Evolutionary conservation across 805 yeast species (phyloP).

Genomic region (Cyberlindnera mississippiensis): DNA sequence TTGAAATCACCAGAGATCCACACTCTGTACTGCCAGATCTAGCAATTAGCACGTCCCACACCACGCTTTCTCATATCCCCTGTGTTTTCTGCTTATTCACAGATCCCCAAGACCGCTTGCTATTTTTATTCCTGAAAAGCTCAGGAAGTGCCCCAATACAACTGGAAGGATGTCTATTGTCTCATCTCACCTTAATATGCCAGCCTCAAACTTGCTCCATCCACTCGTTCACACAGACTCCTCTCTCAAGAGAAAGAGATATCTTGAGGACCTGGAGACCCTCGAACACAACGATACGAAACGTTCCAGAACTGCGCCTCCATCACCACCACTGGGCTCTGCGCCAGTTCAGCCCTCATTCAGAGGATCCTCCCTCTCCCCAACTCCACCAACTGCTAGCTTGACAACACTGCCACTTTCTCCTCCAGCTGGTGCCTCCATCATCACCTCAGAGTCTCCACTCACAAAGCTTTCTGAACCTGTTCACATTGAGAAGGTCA

Average conservation of each 20-base stretch:
- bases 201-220: slow-evolving; percentile 13
- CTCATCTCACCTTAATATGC: slow-evolving; percentile 8
- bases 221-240: slow-evolving; percentile 9
- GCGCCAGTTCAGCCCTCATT: not conserved
- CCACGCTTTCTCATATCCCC: not conserved
- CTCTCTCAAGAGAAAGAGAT: slow-evolving; percentile 24
- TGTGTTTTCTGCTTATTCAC: too few relatives aligned
- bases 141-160: too few relatives aligned
- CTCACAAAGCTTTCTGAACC: slow-evolving; percentile 14
- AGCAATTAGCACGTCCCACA: too few relatives aligned
- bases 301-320: slow-evolving; percentile 45
- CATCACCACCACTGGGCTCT: slow-evolving; percentile 34
- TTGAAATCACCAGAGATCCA: not conserved
- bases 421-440: slow-evolving; percentile 5
- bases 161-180: slow-evolving; percentile 13
- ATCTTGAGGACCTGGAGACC: slow-evolving; percentile 20
- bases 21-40: not conserved
- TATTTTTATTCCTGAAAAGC: too few relatives aligned
- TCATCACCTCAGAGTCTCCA: slow-evolving; percentile 12
- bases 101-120: too few relatives aligned
- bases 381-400: slow-evolving; percentile 16
- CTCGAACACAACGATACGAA: slow-evolving; percentile 24
- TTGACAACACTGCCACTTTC: slow-evolving; percentile 7
- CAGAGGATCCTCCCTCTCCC: slow-evolving; percentile 25
- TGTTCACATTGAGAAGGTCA: slow-evolving; percentile 21